These are phyloP conservation scores for Aechmea fasciata DNA, from an alignment of 176 grass and related monocot species.

Conservation along the genomic window DNA sequence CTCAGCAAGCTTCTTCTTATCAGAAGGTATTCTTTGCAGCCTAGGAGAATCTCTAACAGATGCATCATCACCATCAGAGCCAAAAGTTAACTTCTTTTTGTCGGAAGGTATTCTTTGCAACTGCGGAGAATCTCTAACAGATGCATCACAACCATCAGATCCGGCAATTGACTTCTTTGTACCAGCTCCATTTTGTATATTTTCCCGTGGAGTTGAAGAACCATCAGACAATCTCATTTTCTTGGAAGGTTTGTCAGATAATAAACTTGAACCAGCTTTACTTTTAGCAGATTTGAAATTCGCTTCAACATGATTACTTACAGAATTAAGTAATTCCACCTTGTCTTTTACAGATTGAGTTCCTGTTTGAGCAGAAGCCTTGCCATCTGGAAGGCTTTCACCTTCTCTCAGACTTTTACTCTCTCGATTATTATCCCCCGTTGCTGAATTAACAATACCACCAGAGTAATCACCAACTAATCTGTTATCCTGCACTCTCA, in stretches of 20 bases:
- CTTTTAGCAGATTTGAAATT: neutral
- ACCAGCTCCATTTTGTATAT: neutral
- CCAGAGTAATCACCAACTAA: neutral
- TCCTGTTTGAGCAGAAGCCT: neutral
- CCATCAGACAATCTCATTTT: constrained; percentile 32
- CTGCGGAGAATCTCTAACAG: neutral
- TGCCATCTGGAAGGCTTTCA: constrained; percentile 13
- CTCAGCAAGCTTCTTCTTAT: constrained; percentile 2
- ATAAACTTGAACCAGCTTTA: constrained; percentile 9
- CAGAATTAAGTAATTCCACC: neutral
- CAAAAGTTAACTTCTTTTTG: neutral
- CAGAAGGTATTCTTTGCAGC: neutral
- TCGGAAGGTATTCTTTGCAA: neutral
- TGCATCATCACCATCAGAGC: neutral
- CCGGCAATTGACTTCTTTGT: neutral
- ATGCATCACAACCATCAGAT: neutral
- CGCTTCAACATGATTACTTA: constrained; percentile 2
- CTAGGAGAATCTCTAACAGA: neutral
- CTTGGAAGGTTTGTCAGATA: constrained; percentile 27
- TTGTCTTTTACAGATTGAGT: constrained; percentile 3
- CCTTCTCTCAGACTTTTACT: constrained; percentile 9
- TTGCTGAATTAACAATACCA: neutral
- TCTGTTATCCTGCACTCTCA: neutral
- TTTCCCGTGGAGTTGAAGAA: neutral
- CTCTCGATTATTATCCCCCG: neutral